These are phyloP conservation scores for Nakazawaea holstii DNA, from an alignment of 805 yeast species.

Conservation along the genomic window DNA sequence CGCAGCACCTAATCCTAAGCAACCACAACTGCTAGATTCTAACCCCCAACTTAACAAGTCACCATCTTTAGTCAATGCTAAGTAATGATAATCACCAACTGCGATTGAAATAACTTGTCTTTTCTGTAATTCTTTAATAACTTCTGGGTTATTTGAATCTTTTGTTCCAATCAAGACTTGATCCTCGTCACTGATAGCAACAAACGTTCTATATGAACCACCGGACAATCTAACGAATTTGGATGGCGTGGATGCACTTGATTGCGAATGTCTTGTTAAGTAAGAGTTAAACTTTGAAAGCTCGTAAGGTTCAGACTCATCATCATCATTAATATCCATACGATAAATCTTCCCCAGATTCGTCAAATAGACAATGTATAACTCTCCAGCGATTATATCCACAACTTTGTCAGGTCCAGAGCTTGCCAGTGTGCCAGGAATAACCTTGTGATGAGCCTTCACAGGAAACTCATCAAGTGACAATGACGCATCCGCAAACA, in stretches of 20 bases:
- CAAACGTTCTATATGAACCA: constrained; percentile 51
- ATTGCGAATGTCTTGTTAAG: constrained; percentile 19
- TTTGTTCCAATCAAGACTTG: constrained; percentile 36
- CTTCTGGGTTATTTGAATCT: constrained; percentile 22
- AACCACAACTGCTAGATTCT: constrained; percentile 59
- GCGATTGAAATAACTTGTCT: constrained; percentile 48
- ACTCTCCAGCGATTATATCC: constrained; percentile 55
- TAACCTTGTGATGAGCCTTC: constrained; percentile 32
- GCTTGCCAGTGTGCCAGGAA: constrained; percentile 34
- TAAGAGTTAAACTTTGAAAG: constrained; percentile 27
- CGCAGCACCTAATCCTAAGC: constrained; percentile 56
- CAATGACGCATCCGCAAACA: constrained; percentile 11
- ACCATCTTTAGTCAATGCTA: constrained; percentile 60
- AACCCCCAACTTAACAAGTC: constrained; percentile 61
- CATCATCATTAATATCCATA: constrained; percentile 24
- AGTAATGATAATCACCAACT: constrained; percentile 66
- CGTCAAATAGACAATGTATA: constrained; percentile 44
- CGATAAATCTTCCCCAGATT: constrained; percentile 34
- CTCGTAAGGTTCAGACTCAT: constrained; percentile 16
- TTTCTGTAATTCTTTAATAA: constrained; percentile 38
- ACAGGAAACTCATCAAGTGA: constrained; percentile 24
- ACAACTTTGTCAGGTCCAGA: constrained; percentile 31
- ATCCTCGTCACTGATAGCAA: constrained; percentile 49
- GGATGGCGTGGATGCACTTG: constrained; percentile 17
- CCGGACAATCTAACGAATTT: constrained; percentile 49